Evolutionary conservation across 2,329 filamentous ascomycete species (phyloP).

Genomic region (Epicoccum nigrum): DNA sequence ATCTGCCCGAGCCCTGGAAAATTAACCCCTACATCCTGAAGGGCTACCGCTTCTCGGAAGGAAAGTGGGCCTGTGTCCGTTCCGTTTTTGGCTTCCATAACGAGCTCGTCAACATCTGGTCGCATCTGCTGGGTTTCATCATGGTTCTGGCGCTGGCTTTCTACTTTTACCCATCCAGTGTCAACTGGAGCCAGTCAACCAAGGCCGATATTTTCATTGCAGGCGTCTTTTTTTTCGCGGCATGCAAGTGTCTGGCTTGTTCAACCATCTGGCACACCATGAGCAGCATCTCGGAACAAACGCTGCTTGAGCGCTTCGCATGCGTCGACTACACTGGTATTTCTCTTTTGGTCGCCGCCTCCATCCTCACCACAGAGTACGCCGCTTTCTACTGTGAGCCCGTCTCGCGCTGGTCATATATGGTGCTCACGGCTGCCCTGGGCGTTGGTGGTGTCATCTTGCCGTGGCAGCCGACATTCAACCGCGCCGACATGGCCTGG

Average conservation of each 20-base stretch:
- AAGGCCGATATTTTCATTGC: constrained; percentile 90
- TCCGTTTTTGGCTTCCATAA: constrained; percentile 88
- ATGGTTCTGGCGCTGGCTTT: constrained; percentile 88
- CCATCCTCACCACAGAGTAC: constrained; percentile 98
- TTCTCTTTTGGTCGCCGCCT: constrained; percentile 89
- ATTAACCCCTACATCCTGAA: constrained; percentile 91
- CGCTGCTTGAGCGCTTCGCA: constrained; percentile 90
- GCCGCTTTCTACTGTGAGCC: constrained; percentile 99
- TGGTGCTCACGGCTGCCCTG: constrained; percentile 77
- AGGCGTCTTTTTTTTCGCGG: constrained; percentile 93
- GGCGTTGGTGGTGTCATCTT: constrained; percentile 88
- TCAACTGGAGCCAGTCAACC: constrained; percentile 84
- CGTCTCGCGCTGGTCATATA: constrained; percentile 82
- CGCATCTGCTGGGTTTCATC: constrained; percentile 86
- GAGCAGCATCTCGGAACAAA: constrained; percentile 92
- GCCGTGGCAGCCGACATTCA: constrained; percentile 96
- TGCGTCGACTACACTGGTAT: constrained; percentile 99
- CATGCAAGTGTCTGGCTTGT: constrained; percentile 92
- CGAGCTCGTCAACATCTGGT: constrained; percentile 98
- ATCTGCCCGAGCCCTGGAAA: constrained; percentile 89
- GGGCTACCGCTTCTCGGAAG: constrained; percentile 93
- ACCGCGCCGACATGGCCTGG: constrained; percentile 91
- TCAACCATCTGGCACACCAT: constrained; percentile 98
- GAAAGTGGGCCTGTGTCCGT: constrained; percentile 84
- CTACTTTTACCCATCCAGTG: constrained; percentile 90